Percentiles rank a stretch among this genome's conserved stretches.
These are phyloP conservation scores for Syzygium oleosum DNA, from an alignment of 345 rosid species.

Conservation along the genomic window DNA sequence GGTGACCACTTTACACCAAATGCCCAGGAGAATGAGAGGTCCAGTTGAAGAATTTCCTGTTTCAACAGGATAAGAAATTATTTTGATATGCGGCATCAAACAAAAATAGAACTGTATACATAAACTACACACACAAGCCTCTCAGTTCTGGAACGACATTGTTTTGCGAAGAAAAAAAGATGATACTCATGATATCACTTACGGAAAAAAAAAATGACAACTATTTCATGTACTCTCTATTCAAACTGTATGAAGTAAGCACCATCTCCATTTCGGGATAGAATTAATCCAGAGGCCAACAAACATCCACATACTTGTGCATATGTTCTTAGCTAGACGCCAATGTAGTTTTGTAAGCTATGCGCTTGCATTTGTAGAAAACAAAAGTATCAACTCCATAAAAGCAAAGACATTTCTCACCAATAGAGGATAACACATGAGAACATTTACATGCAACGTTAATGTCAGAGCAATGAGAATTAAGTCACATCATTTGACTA, in stretches of 20 bases:
- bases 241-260: neutral
- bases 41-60: constrained; percentile 99
- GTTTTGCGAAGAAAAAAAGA: neutral
- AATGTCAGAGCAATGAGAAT: neutral
- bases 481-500: neutral
- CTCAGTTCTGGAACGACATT: neutral
- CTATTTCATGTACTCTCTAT: neutral
- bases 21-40: constrained; percentile 97
- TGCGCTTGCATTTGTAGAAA: neutral
- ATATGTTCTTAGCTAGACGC: neutral
- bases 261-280: neutral
- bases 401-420: neutral
- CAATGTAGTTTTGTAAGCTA: neutral
- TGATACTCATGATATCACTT: neutral
- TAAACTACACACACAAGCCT: neutral
- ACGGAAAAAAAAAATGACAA: neutral
- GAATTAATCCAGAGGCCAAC: neutral
- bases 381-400: neutral
- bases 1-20: constrained; percentile 99
- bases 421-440: neutral
- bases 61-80: constrained; percentile 3
- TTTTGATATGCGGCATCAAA: neutral
- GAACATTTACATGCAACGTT: neutral
- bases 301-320: neutral
- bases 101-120: neutral